Evolutionary conservation across 495 filamentous ascomycete species (phyloP), one percentile per base, ranked within the genome.

Genomic region (Aspergillus diversus): DNA sequence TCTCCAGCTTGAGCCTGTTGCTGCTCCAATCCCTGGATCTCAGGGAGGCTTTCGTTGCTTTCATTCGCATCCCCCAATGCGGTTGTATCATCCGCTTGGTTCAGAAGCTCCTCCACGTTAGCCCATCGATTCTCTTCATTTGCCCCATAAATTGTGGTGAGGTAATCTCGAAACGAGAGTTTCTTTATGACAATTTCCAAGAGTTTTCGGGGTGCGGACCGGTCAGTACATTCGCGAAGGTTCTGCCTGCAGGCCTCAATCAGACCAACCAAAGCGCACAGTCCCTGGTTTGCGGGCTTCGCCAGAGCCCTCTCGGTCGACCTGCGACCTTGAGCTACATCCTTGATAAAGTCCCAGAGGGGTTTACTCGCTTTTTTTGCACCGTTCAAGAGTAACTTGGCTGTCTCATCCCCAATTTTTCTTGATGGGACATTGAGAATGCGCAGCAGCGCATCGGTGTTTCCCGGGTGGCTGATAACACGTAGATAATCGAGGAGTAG

Each of bases 121-220:
- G 90, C 90, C 96, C 93, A 98, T 70, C 92, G 79, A 50, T 84
- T 79, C 60, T 96, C 91, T 71, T 91, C 86, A 59, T 97, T 93
- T 16, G 91, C 81, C 0, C 87, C 83, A 69, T 96, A 87, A 9
- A 82, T 78, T 33, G 83, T 81, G 57, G 87, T 82, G 4, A 99
- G 82, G 65, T 90, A 91, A 7, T 85, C 84, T 67, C 92, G 81
- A 61, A 93, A 92, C 21, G 84, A 79, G 5, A 96, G 79, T 64
- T 89, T 90, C 46, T 87, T 85, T 33, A 96, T 80, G 31, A 98
- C 75, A 63, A 87, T 85, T 49, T 90, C 81, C 21, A 97, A 84
- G 21, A 97, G 75, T n/a, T 89, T 83, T 17, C 87, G 79, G 4
- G 94, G 81, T 0, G 85, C 82, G 21, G 82, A 78, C 5, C 79